Conservation (phyloP, 225 moss, liverwort and hornwort species). For the Antitrichia curtipendula region DNA sequence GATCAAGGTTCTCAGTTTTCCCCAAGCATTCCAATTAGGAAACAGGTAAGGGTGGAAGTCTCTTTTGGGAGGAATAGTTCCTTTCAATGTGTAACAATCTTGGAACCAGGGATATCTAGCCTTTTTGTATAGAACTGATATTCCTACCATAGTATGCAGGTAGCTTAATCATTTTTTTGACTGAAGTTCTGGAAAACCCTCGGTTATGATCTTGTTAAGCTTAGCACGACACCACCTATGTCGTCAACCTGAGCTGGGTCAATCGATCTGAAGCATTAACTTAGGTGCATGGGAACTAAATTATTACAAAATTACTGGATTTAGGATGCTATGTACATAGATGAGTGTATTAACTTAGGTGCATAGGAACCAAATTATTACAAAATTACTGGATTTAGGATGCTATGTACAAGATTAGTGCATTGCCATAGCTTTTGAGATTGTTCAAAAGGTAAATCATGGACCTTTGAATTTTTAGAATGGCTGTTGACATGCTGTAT, state of each 20-base stretch:
- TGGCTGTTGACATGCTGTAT: not conserved
- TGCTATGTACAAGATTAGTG: not conserved
- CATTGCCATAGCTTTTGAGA: not conserved
- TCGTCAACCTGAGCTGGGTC: not conserved
- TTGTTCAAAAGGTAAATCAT: not conserved
- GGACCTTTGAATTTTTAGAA: not conserved
- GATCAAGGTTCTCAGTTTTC: slow-evolving; percentile 22
- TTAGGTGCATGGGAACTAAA: not conserved
- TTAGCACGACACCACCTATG: not conserved
- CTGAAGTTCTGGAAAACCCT: not conserved
- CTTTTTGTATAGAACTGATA: not conserved
- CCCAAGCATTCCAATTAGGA: slow-evolving; percentile 12
- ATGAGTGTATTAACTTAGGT: not conserved
- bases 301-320: not conserved
- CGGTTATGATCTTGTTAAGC: not conserved
- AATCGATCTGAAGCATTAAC: not conserved
- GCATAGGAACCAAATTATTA: not conserved
- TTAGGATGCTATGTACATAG: not conserved
- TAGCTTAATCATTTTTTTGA: not conserved
- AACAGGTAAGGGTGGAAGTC: slow-evolving; percentile 5
- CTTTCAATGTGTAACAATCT: not conserved
- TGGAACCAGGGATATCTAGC: not conserved
- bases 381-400: not conserved
- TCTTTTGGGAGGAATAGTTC: not conserved
- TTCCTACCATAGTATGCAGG: not conserved